Conservation (phyloP, 352 stramenopile genomes). For the Pythium vanterpoolii region DNA sequence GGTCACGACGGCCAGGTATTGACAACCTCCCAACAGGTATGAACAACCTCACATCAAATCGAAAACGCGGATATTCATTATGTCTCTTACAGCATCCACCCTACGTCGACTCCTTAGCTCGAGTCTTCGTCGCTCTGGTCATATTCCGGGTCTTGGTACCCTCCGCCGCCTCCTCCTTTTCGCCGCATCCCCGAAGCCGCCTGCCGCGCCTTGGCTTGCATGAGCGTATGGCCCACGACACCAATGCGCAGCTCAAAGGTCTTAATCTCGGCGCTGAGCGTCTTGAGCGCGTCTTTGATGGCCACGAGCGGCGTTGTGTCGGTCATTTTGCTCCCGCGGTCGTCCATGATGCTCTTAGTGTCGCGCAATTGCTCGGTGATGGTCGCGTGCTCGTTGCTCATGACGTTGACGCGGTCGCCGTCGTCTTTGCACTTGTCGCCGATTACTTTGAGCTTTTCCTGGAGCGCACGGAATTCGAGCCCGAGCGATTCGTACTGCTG, state of each 20-base stretch:
- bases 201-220: constrained; percentile 71
- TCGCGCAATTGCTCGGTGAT: constrained; percentile 75
- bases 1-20: constrained; percentile 21
- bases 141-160: constrained; percentile 73
- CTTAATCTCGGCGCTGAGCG: constrained; percentile 71
- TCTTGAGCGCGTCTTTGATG: constrained; percentile 84
- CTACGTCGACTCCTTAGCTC: constrained; percentile 30
- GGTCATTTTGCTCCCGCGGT: constrained; percentile 81
- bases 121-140: constrained; percentile 81
- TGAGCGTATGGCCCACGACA: constrained; percentile 71
- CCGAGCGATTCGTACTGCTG: constrained; percentile 75
- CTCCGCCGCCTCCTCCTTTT: constrained; percentile 27
- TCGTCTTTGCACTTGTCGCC: constrained; percentile 65
- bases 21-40: not conserved
- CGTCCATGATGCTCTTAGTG: constrained; percentile 76
- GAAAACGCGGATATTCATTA: not conserved
- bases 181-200: constrained; percentile 37
- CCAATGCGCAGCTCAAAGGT: constrained; percentile 81
- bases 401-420: constrained; percentile 64
- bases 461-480: constrained; percentile 60
- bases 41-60: not conserved
- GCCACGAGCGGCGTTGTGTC: constrained; percentile 80
- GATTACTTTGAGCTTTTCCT: constrained; percentile 58
- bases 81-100: not conserved
- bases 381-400: constrained; percentile 71